Evolutionary conservation across 805 yeast species (phyloP).

Genomic region (Lipomyces sp.): DNA sequence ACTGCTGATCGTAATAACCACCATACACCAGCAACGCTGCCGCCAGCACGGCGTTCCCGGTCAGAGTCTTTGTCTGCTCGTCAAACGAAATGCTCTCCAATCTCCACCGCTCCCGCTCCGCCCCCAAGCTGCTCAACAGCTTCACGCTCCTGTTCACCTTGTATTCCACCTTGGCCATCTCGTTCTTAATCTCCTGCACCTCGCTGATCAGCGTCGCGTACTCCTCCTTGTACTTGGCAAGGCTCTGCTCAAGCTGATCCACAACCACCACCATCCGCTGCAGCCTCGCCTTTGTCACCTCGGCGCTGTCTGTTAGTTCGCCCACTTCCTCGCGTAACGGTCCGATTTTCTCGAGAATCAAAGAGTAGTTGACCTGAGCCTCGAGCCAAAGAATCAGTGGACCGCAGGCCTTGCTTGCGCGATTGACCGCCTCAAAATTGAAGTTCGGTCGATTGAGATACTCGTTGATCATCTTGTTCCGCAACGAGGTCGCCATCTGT

Average conservation of each 20-base stretch:
- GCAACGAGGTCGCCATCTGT: constrained; percentile 53
- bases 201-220: constrained; percentile 78
- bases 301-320: constrained; percentile 56
- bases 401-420: constrained; percentile 95
- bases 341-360: constrained; percentile 64
- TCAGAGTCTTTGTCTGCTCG: constrained; percentile 44
- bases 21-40: constrained; percentile 61
- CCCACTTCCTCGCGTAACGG: constrained; percentile 70
- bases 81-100: constrained; percentile 52
- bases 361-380: constrained; percentile 79
- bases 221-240: constrained; percentile 60
- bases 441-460: constrained; percentile 64
- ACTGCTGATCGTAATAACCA: constrained; percentile 55
- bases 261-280: constrained; percentile 81
- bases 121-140: constrained; percentile 59
- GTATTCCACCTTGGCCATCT: constrained; percentile 58
- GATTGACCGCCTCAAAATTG: constrained; percentile 66
- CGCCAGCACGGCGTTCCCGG: constrained; percentile 64
- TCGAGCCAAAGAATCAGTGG: constrained; percentile 84
- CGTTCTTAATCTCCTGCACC: constrained; percentile 67
- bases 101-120: constrained; percentile 77
- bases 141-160: constrained; percentile 61
- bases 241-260: constrained; percentile 59
- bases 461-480: constrained; percentile 53
- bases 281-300: constrained; percentile 62